Evolutionary conservation across 805 yeast genomes (phyloP).

Genomic region (Wickerhamomyces tratensis): DNA sequence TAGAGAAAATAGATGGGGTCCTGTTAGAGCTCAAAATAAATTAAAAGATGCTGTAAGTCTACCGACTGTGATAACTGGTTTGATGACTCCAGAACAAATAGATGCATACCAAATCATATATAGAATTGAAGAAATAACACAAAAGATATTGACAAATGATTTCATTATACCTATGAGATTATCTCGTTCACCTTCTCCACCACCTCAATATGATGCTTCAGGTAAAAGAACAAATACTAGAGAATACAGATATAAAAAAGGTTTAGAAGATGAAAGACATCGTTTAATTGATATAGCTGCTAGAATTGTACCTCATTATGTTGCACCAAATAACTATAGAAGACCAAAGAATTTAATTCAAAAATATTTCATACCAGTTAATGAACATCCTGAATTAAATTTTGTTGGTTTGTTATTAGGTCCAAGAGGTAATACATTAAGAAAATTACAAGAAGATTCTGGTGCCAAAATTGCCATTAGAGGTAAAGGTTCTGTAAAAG

Average conservation of each 20-base stretch:
- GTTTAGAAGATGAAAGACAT: conserved; percentile 73
- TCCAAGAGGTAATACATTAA: conserved; percentile 89
- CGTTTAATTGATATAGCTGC: conserved; percentile 67
- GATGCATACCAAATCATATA: conserved; percentile 61
- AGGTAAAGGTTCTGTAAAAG: conserved; percentile 94
- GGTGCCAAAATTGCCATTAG: conserved; percentile 88
- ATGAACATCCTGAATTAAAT: conserved; percentile 84
- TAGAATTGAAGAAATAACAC: conserved; percentile 74
- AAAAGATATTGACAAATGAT: conserved; percentile 40
- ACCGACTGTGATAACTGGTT: conserved; percentile 35
- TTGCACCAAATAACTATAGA: conserved; percentile 71
- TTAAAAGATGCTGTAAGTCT: conserved; percentile 13
- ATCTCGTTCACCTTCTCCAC: conserved; percentile 75
- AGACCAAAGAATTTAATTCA: conserved; percentile 67
- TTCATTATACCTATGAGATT: conserved; percentile 36
- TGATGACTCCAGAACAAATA: conserved; percentile 66
- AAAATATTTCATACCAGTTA: conserved; percentile 76
- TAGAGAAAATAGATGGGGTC: conserved; percentile 6
- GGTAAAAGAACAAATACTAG: conserved; percentile 87
- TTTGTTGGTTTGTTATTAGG: conserved; percentile 88
- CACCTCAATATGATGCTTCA: conserved; percentile 75
- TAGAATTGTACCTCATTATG: conserved; percentile 61
- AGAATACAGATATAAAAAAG: conserved; percentile 51
- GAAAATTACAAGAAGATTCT: conserved; percentile 69
- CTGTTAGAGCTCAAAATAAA: conserved; percentile 5